phyloP scores from a whole-genome alignment of 108 stramenopile species.

The Skeletonema costatum region DNA sequence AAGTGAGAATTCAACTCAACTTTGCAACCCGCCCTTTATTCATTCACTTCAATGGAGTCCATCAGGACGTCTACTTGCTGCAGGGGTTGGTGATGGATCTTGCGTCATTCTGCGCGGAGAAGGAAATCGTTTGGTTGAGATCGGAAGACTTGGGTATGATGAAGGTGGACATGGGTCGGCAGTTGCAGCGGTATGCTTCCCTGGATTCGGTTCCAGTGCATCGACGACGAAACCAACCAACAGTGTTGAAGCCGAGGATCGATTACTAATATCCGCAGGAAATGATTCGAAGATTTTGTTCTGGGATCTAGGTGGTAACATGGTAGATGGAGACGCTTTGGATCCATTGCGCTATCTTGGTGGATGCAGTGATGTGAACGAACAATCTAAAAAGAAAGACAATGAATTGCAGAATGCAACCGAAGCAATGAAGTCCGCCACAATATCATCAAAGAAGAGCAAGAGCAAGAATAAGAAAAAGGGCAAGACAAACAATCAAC shows the following conservation, averaged over 20 bases:
- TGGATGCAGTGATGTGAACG: constrained; percentile 5
- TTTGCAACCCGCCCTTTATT: constrained; percentile 89
- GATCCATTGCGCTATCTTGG: constrained; percentile 41
- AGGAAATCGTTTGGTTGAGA: constrained; percentile 51
- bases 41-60: constrained; percentile 79
- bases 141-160: constrained; percentile 38
- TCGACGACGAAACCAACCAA: not conserved
- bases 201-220: constrained; percentile 42
- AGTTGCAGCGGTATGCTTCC: constrained; percentile 75
- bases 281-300: constrained; percentile 70
- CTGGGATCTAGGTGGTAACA: constrained; percentile 71
- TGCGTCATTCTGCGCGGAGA: constrained; percentile 49
- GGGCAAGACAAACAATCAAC: not conserved
- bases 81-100: constrained; percentile 79
- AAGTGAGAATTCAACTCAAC: constrained; percentile 46
- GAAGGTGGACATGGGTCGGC: constrained; percentile 57
- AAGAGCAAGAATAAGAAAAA: constrained; percentile 3
- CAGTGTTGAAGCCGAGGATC: constrained; percentile 41
- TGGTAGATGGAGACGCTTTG: constrained; percentile 32
- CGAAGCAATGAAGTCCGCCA: not conserved
- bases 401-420: not conserved
- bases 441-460: not conserved
- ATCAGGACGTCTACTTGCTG: constrained; percentile 62
- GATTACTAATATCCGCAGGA: constrained; percentile 66
- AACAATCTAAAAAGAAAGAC: not conserved